Evolutionary conservation across 2,329 filamentous ascomycete species (phyloP).

Genomic region (Exophiala spinifera): DNA sequence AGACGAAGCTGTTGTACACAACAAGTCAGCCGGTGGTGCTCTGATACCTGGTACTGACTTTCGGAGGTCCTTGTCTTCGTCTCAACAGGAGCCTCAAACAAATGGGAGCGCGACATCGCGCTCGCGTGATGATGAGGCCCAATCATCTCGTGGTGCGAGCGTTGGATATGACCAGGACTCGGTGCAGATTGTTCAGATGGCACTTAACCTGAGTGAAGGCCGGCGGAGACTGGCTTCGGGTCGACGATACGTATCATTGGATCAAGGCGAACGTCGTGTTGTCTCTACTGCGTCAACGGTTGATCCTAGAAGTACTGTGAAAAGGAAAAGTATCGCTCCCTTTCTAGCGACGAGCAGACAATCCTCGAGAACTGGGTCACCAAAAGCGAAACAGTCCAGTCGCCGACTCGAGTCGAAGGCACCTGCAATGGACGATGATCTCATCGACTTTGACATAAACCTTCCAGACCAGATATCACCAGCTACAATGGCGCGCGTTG

Average conservation of each 20-base stretch:
- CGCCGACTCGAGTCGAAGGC: constrained; percentile 3
- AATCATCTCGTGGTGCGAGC: constrained; percentile 4
- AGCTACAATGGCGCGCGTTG: constrained; percentile 75
- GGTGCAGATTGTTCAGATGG: constrained; percentile 88
- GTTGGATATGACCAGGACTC: constrained; percentile 67
- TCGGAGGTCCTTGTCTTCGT: constrained; percentile 13
- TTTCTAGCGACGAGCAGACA: constrained; percentile 21
- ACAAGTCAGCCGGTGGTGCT: constrained; percentile 5
- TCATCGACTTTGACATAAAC: constrained; percentile 32
- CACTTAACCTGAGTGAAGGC: constrained; percentile 81
- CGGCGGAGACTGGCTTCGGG: constrained; percentile 59
- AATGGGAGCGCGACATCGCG: constrained; percentile 7
- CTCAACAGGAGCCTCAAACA: constrained; percentile 9
- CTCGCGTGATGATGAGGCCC: constrained; percentile 5
- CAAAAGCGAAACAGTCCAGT: constrained; percentile 2
- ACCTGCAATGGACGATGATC: constrained; percentile 29
- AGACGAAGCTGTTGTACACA: constrained; percentile 17
- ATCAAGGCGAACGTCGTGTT: constrained; percentile 23
- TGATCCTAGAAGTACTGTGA: constrained; percentile 13
- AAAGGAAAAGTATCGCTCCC: constrained; percentile 17
- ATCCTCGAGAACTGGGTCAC: constrained; percentile 19
- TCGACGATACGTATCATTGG: constrained; percentile 42
- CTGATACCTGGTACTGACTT: constrained; percentile 13
- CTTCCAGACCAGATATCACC: constrained; percentile 60
- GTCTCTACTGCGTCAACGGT: constrained; percentile 18